Conservation (phyloP, 1,284 basidiomycete genomes). For the Boletus sp. region DNA sequence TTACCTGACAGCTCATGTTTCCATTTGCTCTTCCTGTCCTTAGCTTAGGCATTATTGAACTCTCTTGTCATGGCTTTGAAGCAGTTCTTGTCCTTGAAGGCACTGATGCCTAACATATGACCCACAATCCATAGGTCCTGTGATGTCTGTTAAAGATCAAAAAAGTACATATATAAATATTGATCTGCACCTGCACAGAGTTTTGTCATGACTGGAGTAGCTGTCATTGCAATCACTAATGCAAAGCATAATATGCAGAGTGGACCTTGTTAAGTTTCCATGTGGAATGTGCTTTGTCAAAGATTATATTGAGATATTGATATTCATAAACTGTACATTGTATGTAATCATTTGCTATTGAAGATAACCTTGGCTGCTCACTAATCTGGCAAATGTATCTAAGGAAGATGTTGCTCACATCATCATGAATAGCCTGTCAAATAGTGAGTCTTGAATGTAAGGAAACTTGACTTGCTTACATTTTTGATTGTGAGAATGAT, state of each 20-base stretch:
- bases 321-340: background rate
- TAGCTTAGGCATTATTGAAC: conserved; percentile 3
- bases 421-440: background rate
- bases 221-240: background rate
- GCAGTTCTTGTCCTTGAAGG: fast-evolving
- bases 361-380: too few relatives aligned
- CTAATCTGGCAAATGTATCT: background rate
- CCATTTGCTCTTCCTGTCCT: background rate
- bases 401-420: background rate
- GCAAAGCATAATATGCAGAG: background rate
- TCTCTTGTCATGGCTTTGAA: background rate
- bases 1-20: background rate
- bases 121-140: conserved; percentile 18
- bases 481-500: conserved; percentile 6
- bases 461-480: too few relatives aligned
- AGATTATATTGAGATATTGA: background rate
- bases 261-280: conserved; percentile 6
- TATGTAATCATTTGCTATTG: too few relatives aligned
- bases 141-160: background rate
- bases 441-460: too few relatives aligned
- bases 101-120: background rate
- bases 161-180: too few relatives aligned
- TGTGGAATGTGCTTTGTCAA: background rate
- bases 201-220: conserved; percentile 10
- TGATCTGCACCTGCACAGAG: too few relatives aligned